Percentiles rank a stretch among this genome's conserved stretches.
Evolutionary conservation across 2,329 filamentous ascomycete genomes (phyloP).

Genomic region (Fusarium clavum): DNA sequence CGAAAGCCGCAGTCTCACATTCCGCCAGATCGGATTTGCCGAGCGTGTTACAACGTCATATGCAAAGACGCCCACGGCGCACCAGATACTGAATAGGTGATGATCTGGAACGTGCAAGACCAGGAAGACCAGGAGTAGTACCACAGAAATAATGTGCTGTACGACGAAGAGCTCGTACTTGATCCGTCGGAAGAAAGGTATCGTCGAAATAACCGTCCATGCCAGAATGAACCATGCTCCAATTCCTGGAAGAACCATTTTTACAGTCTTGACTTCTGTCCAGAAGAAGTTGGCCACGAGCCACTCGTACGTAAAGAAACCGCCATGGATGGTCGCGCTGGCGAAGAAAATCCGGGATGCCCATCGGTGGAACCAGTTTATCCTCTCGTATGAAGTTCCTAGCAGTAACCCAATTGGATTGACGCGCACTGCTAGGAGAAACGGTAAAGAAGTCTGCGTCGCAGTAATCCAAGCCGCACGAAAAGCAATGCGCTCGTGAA

Average conservation of each 20-base stretch:
- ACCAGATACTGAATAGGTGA: constrained; percentile 47
- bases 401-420: constrained; percentile 43
- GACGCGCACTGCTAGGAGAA: constrained; percentile 39
- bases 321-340: constrained; percentile 44
- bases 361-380: constrained; percentile 47
- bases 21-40: constrained; percentile 45
- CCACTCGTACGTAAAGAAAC: constrained; percentile 43
- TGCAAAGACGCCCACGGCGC: constrained; percentile 42
- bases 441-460: constrained; percentile 42
- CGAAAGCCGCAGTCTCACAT: constrained; percentile 36
- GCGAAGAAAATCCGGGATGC: constrained; percentile 40
- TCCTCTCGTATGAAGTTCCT: constrained; percentile 43
- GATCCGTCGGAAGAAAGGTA: constrained; percentile 42
- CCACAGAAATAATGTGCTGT: constrained; percentile 44
- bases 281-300: constrained; percentile 43
- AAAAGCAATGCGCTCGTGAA: constrained; percentile 44
- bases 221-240: constrained; percentile 44
- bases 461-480: constrained; percentile 45
- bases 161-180: constrained; percentile 47
- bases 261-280: constrained; percentile 41
- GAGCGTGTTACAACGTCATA: constrained; percentile 45
- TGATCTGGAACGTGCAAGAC: constrained; percentile 45
- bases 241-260: constrained; percentile 45
- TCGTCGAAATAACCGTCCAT: constrained; percentile 43
- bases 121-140: constrained; percentile 37